phyloP scores from a whole-genome alignment of 345 rosid species.

The Psidium guajava region DNA sequence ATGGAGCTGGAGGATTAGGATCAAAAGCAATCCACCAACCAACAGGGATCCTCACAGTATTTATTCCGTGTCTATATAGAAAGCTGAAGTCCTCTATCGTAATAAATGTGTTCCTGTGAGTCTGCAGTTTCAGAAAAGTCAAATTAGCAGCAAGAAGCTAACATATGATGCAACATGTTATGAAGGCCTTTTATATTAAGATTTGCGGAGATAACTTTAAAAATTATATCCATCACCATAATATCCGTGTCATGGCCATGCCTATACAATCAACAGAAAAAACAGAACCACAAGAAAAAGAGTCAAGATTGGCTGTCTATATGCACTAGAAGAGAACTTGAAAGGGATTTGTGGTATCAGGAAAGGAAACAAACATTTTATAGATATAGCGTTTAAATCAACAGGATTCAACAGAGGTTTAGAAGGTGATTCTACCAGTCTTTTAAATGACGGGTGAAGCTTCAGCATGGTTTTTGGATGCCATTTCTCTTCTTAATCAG shows the following conservation, averaged over 20 bases:
- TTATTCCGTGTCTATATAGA: slow-evolving; percentile 49
- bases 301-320: neutral
- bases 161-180: neutral
- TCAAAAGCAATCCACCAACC: slow-evolving; percentile 86
- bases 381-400: neutral
- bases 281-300: neutral
- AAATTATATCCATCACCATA: neutral
- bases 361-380: neutral
- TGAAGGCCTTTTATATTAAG: neutral
- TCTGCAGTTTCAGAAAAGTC: slow-evolving; percentile 24
- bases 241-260: neutral
- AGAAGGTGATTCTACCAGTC: neutral
- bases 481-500: neutral
- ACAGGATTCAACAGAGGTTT: neutral
- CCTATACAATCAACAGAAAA: neutral
- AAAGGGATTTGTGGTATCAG: neutral
- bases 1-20: slow-evolving; percentile 65
- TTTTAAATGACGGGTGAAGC: neutral
- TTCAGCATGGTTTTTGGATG: neutral
- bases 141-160: neutral
- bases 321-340: neutral
- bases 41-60: slow-evolving; percentile 63
- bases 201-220: neutral
- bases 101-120: slow-evolving; percentile 44
- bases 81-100: slow-evolving; percentile 52